Base-by-base conservation (phyloP, 2,329 filamentous ascomycete genomes). In the Furcasterigmium sp. region DNA sequence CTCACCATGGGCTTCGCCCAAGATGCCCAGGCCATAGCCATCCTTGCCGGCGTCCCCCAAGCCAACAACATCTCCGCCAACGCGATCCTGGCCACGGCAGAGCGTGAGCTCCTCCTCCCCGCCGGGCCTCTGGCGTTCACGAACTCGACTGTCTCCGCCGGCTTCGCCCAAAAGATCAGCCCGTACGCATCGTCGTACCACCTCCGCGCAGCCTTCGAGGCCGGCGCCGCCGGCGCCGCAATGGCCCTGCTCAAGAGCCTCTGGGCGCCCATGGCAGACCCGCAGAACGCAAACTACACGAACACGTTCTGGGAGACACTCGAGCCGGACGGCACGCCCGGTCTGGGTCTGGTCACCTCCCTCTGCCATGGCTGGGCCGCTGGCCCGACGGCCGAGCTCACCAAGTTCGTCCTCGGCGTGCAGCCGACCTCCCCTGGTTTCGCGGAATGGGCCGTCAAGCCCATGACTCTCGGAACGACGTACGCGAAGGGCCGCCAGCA, bases 311-410 rank as follows among this genome's bases (percentile, higher is more conserved):
- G 58, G 57, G 59, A 62, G 46, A 56, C 55, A 0, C 42, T 61
- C 9, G 39, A 52, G 19, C 23, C 41, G 3, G 44, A 48, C 8
- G 59, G 58, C 2, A 41, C 28, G 6, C 57, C 58, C 2, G 57
- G 53, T 2, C 47, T 61, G 3, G 57, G 56, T 0, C 4, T 48
- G 8, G 18, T 25, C 1, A 65, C 61, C 2, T 59, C 56, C 15
- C 44, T 64, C 1, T 63, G 61, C 29, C 61, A 64, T 39, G 61
- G 54, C 1, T 64, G 61, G 61, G 49, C 53, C 1, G 51, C 61
- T 0, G 61, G 56, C 1, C 59, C 61, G 1, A 63, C 59, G 3
- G 58, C 57, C 28, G 59, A 63, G 28, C 44, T 63, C 19, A 58
- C 47, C 37, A 46, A 41, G 3, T 52, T 56, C 44, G 57, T 62